phyloP scores from a whole-genome alignment of 495 filamentous ascomycete genomes.

The Talaromyces stipitatus region DNA sequence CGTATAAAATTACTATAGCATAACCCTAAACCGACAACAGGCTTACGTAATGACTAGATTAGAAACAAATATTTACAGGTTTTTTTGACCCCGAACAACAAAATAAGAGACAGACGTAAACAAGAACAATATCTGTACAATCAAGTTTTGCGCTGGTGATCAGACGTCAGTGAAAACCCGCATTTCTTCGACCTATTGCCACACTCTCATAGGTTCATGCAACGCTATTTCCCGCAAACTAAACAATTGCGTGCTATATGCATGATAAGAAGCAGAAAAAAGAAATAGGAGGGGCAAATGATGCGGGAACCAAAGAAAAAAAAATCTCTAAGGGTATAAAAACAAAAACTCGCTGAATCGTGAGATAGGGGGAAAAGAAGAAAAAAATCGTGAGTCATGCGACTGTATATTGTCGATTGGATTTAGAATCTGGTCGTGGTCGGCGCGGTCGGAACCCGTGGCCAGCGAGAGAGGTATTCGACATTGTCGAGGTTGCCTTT shows the following conservation, averaged over 20 bases:
- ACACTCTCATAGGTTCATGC: not conserved
- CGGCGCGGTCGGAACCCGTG: slow-evolving; percentile 18
- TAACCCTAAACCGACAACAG: too few relatives aligned
- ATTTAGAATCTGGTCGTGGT: not conserved
- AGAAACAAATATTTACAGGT: not conserved
- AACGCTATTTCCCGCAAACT: not conserved
- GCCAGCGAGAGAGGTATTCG: slow-evolving; percentile 41
- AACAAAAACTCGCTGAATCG: not conserved
- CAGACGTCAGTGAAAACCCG: not conserved
- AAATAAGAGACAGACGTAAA: not conserved
- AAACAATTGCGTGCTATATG: not conserved
- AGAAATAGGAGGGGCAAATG: not conserved
- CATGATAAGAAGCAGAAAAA: slow-evolving; percentile 1
- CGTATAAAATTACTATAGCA: too few relatives aligned
- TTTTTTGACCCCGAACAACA: not conserved
- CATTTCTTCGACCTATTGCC: not conserved
- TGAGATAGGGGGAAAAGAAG: slow-evolving; percentile 6
- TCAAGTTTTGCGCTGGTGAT: not conserved
- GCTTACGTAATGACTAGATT: too few relatives aligned
- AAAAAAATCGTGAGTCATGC: slow-evolving; percentile 28
- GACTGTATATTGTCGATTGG: slow-evolving; percentile 9
- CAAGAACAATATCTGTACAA: not conserved
- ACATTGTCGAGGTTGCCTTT: slow-evolving; percentile 39
- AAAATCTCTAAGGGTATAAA: slow-evolving; percentile 5
- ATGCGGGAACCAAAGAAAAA: not conserved